Conservation (phyloP, 2,329 filamentous ascomycete genomes). For the Calonectria ilicicola region DNA sequence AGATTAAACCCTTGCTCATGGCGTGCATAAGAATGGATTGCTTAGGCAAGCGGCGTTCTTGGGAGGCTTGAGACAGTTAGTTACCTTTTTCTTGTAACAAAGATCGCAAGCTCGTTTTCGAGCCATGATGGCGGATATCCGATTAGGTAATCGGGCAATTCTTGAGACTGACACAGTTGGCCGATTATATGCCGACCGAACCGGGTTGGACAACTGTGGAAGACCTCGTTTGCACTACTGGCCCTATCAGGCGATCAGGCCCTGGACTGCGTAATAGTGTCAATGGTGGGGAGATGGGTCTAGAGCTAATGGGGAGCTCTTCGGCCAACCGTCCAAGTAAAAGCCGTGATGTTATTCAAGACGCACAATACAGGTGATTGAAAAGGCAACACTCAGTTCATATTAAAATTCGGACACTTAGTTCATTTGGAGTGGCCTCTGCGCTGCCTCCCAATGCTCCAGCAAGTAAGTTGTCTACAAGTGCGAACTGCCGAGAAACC, state of each 20-base stretch:
- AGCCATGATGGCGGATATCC: background rate
- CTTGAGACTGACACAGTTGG: background rate
- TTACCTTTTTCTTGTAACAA: background rate
- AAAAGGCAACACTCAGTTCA: background rate
- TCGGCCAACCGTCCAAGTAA: too few relatives aligned
- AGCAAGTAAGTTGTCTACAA: background rate
- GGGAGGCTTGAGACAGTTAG: background rate
- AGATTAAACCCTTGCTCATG: background rate
- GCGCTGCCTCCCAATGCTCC: background rate
- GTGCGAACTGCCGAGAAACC: background rate
- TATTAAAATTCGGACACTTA: background rate
- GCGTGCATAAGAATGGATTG: background rate
- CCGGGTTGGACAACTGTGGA: background rate
- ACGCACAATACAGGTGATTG: background rate
- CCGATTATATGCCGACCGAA: background rate
- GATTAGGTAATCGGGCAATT: background rate
- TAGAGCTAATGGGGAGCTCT: background rate
- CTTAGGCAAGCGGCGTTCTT: background rate
- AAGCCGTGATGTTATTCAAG: background rate
- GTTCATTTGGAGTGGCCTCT: background rate
- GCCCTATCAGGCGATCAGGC: background rate
- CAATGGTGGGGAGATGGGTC: background rate
- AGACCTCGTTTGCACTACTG: background rate
- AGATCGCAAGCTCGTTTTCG: background rate
- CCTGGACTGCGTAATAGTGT: background rate